Evolutionary conservation across 176 grass and related monocot species (phyloP).

Genomic region (Carex cristatella): DNA sequence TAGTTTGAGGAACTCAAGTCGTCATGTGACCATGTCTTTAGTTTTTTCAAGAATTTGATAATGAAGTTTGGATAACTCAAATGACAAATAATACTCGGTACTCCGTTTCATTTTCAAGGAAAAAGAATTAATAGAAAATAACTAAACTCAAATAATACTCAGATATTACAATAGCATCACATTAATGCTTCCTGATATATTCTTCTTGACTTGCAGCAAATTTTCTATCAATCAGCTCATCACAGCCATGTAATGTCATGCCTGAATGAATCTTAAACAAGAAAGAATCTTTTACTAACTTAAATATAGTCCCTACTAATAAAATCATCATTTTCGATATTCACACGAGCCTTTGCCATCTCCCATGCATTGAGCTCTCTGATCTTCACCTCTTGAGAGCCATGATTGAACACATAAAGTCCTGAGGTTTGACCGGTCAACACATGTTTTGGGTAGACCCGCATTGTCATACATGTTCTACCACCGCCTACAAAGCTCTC

Average conservation of each 20-base stretch:
- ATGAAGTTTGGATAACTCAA: too few species aligned
- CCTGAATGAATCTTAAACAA: neutral
- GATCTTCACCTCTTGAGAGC: slow-evolving; percentile 32
- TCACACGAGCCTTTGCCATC: slow-evolving; percentile 37
- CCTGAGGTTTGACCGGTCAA: slow-evolving; percentile 16
- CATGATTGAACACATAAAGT: slow-evolving; percentile 55
- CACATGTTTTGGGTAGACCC: slow-evolving; percentile 53
- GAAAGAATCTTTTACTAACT: neutral
- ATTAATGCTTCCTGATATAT: neutral
- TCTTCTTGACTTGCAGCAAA: neutral
- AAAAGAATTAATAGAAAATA: neutral
- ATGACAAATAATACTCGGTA: too few species aligned
- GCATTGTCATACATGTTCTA: slow-evolving; percentile 47
- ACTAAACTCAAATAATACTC: neutral
- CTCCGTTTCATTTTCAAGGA: neutral
- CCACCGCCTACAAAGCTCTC: slow-evolving; percentile 55
- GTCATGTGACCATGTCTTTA: neutral
- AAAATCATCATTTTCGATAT: slow-evolving; percentile 24
- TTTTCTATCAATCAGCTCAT: neutral
- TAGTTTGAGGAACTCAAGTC: too few species aligned
- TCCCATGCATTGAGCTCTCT: slow-evolving; percentile 54
- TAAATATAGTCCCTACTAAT: slow-evolving; percentile 1
- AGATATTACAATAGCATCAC: neutral
- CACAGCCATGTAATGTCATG: neutral
- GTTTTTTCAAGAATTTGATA: too few species aligned